These are phyloP conservation scores for Paramecium caudatum DNA, from an alignment of 73 alveolate species.

Conservation along the genomic window DNA sequence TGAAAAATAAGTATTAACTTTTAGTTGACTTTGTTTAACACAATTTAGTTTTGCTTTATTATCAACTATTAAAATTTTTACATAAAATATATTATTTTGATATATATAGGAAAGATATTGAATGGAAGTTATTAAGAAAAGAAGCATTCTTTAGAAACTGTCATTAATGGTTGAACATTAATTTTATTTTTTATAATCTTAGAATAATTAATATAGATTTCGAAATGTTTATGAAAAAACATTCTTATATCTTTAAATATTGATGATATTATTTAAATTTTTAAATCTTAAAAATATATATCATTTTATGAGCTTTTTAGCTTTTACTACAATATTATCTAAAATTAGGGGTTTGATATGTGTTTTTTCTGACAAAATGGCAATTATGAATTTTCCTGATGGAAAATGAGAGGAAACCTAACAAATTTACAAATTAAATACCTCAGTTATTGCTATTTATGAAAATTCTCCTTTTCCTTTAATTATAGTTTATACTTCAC, in stretches of 20 bases:
- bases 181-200: too few species aligned
- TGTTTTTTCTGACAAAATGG: not conserved
- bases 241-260: too few species aligned
- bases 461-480: constrained; percentile 26
- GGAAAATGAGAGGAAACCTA: constrained; percentile 64
- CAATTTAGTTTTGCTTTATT: not conserved
- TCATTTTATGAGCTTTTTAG: constrained; percentile 30
- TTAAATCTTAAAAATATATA: not conserved
- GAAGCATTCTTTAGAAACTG: too few species aligned
- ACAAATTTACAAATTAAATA: not conserved
- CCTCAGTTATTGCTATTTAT: constrained; percentile 36
- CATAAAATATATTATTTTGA: too few species aligned
- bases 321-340: constrained; percentile 49
- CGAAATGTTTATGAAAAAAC: too few species aligned
- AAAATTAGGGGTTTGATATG: constrained; percentile 23
- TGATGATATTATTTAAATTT: too few species aligned
- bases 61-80: too few species aligned
- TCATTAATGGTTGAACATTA: too few species aligned
- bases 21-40: not conserved
- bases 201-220: too few species aligned
- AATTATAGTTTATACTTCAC: not conserved
- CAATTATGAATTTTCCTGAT: constrained; percentile 39
- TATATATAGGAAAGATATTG: too few species aligned
- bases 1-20: not conserved
- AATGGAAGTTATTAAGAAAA: too few species aligned